phyloP scores from a whole-genome alignment of 2,329 filamentous ascomycete species.

The Curvularia hawaiiensis region DNA sequence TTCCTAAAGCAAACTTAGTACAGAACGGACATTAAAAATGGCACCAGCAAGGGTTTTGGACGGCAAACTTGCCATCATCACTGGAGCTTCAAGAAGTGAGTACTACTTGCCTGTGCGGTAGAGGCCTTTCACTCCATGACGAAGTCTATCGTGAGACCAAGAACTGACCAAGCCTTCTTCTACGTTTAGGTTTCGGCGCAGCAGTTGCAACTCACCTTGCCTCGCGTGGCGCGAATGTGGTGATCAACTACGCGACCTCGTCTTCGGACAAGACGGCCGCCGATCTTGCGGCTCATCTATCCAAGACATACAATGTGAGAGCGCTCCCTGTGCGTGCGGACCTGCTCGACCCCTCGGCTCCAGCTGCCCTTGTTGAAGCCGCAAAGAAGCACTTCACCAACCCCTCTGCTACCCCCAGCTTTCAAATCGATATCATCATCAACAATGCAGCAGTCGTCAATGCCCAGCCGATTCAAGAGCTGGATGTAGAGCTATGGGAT shows the following conservation, averaged over 20 bases:
- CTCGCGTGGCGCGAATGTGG: conserved; percentile 11
- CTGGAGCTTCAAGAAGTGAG: conserved; percentile 14
- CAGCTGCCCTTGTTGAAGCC: conserved; percentile 9
- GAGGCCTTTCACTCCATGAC: neutral
- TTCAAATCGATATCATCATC: conserved; percentile 14
- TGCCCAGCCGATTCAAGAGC: conserved; percentile 12
- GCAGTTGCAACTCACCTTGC: conserved; percentile 12
- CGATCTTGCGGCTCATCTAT: conserved; percentile 11
- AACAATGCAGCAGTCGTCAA: conserved; percentile 14
- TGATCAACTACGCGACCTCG: conserved; percentile 13
- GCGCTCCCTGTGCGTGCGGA: conserved; percentile 13
- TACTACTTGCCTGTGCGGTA: neutral
- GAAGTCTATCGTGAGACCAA: neutral
- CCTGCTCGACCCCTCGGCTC: conserved; percentile 11
- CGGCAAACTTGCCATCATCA: conserved; percentile 14
- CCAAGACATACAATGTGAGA: conserved; percentile 13
- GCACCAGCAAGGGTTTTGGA: conserved; percentile 8
- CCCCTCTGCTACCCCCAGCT: conserved; percentile 4
- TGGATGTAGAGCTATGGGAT: conserved; percentile 12
- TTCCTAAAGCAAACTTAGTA: neutral
- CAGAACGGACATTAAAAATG: neutral
- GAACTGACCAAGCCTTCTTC: neutral
- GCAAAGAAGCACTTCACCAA: conserved; percentile 10
- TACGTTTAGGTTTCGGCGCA: conserved; percentile 11
- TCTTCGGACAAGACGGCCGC: conserved; percentile 8